A percentile compares a stretch with the other conserved stretches of the same genome.
Evolutionary conservation across 2,329 filamentous ascomycete species (phyloP).

Genomic region (Xylariomycetidae sp.): DNA sequence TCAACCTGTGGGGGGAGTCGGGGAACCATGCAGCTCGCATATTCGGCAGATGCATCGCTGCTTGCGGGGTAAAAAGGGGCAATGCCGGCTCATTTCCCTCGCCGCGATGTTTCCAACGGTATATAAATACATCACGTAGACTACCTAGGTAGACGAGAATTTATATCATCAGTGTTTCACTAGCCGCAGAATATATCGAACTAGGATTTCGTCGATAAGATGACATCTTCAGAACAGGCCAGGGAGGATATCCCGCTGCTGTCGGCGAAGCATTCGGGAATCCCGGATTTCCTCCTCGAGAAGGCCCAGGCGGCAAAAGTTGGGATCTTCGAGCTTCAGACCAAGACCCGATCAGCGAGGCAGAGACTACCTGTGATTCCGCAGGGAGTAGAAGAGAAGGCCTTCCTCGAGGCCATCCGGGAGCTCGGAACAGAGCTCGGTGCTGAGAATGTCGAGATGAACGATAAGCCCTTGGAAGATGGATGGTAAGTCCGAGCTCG

Average conservation of each 20-base stretch:
- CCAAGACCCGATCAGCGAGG: slow-evolving; percentile 24
- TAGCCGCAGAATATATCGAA: no score
- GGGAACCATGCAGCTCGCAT: no score
- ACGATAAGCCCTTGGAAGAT: slow-evolving; percentile 35
- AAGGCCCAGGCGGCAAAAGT: slow-evolving; percentile 31
- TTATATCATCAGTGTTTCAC: no score
- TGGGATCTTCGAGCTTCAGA: slow-evolving; percentile 29
- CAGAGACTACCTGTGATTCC: slow-evolving; percentile 32
- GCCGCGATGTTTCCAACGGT: no score
- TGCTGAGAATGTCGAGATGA: slow-evolving; percentile 33
- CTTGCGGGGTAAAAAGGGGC: no score
- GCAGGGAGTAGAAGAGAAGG: slow-evolving; percentile 28
- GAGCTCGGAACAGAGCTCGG: slow-evolving; percentile 32
- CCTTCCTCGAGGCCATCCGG: slow-evolving; percentile 29
- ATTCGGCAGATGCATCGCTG: no score
- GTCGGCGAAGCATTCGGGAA: slow-evolving; percentile 34
- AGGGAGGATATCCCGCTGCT: slow-evolving; percentile 28
- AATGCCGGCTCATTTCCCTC: no score
- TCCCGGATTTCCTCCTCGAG: slow-evolving; percentile 31
- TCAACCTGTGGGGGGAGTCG: no score
- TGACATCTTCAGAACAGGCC: slow-evolving; percentile 20
- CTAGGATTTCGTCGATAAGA: no score
- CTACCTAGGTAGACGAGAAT: no score
- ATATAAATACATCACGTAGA: no score
- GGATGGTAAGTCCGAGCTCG: slow-evolving; percentile 29